Evolutionary conservation across 192 early-diverging fungal genomes (phyloP), one percentile per base, ranked within the genome.

Genomic region (Spinellus fusiger): DNA sequence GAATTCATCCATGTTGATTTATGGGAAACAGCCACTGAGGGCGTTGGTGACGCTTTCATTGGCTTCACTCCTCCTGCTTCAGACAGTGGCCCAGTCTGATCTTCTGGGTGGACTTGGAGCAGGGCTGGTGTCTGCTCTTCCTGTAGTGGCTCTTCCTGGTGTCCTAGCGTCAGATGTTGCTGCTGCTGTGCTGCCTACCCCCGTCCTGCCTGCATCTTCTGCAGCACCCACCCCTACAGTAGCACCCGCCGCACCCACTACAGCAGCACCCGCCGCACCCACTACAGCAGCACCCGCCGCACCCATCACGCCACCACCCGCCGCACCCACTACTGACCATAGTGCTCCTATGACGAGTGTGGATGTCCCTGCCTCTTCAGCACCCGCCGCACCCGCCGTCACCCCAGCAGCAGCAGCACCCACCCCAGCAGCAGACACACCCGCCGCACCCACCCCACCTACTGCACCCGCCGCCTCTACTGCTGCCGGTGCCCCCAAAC

Each of bases 1-100:
- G 47, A 54, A 63, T 23, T 63, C 18, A 54, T 55, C 35, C 54
- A 37, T 23, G 18, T 34, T n/a, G 23, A 55, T n/a, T n/a, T n/a
- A n/a, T n/a, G n/a, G n/a, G n/a, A n/a, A n/a, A n/a, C n/a, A 56
- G 34, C 10, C 26, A 9, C 38, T 56, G 54, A 1, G 34, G 9
- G 34, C 18, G 22, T 18, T 56, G 33, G 18, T 56, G 54, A 35
- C 54, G 33, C 10, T 56, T 1, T 56, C 54, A 34, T n/a, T n/a
- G n/a, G n/a, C n/a, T n/a, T n/a, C n/a, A n/a, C n/a, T n/a, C n/a
- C n/a, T n/a, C n/a, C n/a, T n/a, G n/a, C n/a, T n/a, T n/a, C n/a
- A n/a, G n/a, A n/a, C n/a, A n/a, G n/a, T n/a, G n/a, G n/a, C n/a
- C n/a, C n/a, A n/a, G n/a, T n/a, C n/a, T n/a, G n/a, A n/a, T n/a